Evolutionary conservation across 1,284 basidiomycete species (phyloP).

Genomic region (Fereydounia khargensis): DNA sequence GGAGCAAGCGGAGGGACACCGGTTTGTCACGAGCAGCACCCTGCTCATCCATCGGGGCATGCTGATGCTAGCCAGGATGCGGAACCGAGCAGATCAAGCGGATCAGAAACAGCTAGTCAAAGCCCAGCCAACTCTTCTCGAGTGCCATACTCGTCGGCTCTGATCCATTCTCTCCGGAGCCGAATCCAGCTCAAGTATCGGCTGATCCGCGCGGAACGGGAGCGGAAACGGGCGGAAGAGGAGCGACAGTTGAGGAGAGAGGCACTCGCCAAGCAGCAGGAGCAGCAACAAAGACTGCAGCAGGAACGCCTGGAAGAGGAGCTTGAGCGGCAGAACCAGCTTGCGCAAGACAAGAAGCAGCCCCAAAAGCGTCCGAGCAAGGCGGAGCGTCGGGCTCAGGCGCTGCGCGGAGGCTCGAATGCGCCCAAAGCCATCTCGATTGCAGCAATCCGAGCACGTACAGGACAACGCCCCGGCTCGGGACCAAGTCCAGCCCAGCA

Average conservation of each 20-base stretch:
- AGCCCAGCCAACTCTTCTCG: too few relatives aligned
- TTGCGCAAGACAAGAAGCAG: conserved; percentile 1
- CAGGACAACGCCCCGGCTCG: too few relatives aligned
- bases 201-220: neutral
- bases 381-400: conserved; percentile 2
- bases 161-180: neutral
- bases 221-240: neutral
- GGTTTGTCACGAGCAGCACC: neutral
- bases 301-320: neutral
- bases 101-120: too few relatives aligned
- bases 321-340: neutral
- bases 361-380: conserved; percentile 1
- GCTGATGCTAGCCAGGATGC: neutral
- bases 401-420: neutral
- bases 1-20: conserved; percentile 1
- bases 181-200: too few relatives aligned
- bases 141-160: too few relatives aligned
- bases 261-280: too few relatives aligned
- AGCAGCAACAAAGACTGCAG: neutral
- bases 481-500: neutral
- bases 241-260: too few relatives aligned
- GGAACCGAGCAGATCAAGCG: conserved; percentile 14
- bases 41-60: neutral
- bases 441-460: conserved; percentile 1
- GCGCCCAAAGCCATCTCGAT: conserved; percentile 2